Base-by-base conservation (phyloP, 768 basidiomycete genomes). In the Phaffia australis region DNA sequence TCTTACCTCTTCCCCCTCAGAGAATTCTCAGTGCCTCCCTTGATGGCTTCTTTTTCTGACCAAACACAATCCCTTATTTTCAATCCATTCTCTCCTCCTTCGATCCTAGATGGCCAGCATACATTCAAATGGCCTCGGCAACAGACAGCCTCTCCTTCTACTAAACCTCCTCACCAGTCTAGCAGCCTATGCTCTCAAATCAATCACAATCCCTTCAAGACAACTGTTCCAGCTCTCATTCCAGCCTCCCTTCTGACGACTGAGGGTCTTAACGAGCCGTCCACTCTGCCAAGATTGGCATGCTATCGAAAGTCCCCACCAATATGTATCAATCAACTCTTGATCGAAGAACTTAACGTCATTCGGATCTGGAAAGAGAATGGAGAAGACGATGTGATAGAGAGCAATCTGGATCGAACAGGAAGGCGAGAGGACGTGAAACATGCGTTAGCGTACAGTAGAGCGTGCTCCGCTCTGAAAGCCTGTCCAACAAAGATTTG, bases 241-340 rank as follows among this genome's bases (percentile, higher is more conserved):
- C 46, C 48, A 9, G 46, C 35, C 8, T 2, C 61, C 2, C 58
- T 60, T n/a, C 27, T 11, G 16, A 27, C 29, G 2, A 8, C 19
- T 1, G 58, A 60, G 18, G 19, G 42, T 3, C n/a, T 35, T 0
- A 66, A 60, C 59, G 42, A 61, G 8, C 65, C 65, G 0, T 23
- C 54, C 0, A 51, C 47, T 7, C 74, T 72, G 1, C 75, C 81
- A 8, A 74, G 76, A 47, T 85, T 83, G 72, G 82, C 85, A 1
- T 87, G 85, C 71, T 76, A 79, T 60, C 81, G 88, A 47, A 78
- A 82, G 0, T 84, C 84, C 3, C 87, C 86, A 0, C 78, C 90
- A 48, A 73, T 81, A 2, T 89, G 86, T 70, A 80, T 81, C 0
- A 90, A 90, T 70, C 85, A 89, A 73, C 76, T 69, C 0, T 79